Evolutionary conservation across 352 stramenopile species (phyloP).

Genomic region (Phytophthora hibernalis): DNA sequence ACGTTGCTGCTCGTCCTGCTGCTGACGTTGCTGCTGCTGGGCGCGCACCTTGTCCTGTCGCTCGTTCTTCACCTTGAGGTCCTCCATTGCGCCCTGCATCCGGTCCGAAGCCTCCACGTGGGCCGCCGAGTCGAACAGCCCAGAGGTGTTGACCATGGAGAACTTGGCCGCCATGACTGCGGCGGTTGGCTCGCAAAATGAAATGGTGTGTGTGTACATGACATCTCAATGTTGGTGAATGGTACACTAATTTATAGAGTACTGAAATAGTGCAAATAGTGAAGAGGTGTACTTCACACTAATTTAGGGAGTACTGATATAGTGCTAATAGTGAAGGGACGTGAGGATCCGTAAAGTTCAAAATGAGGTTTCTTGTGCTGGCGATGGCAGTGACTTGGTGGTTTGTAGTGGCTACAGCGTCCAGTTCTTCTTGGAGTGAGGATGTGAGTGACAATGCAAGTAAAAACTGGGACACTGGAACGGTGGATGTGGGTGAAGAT

Average conservation of each 20-base stretch:
- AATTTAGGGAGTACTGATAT: background rate
- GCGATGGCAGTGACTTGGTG: constrained; percentile 4
- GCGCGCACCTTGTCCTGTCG: constrained; percentile 38
- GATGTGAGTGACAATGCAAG: background rate
- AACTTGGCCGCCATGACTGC: constrained; percentile 79
- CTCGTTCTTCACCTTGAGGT: constrained; percentile 73
- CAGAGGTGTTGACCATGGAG: constrained; percentile 77
- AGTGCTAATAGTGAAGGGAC: constrained; percentile 4
- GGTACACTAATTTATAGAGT: background rate
- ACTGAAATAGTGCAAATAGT: background rate
- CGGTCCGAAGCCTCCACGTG: constrained; percentile 77
- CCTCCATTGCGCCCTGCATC: constrained; percentile 77
- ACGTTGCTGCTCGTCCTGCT: constrained; percentile 35
- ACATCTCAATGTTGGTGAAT: constrained; percentile 1
- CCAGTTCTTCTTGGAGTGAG: constrained; percentile 8
- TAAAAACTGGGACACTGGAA: background rate
- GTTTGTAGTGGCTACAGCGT: constrained; percentile 5
- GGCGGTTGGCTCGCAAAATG: constrained; percentile 8
- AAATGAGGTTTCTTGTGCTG: constrained; percentile 15
- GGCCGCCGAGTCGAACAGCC: constrained; percentile 73
- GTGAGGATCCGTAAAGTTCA: constrained; percentile 7
- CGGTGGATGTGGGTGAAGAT: constrained; percentile 5
- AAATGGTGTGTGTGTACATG: background rate
- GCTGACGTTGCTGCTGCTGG: constrained; percentile 35
- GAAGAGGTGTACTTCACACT: constrained; percentile 1